These are phyloP conservation scores for Vaccinium macrocarpon DNA, from an alignment of 148 eudicot genomes.

Conservation along the genomic window DNA sequence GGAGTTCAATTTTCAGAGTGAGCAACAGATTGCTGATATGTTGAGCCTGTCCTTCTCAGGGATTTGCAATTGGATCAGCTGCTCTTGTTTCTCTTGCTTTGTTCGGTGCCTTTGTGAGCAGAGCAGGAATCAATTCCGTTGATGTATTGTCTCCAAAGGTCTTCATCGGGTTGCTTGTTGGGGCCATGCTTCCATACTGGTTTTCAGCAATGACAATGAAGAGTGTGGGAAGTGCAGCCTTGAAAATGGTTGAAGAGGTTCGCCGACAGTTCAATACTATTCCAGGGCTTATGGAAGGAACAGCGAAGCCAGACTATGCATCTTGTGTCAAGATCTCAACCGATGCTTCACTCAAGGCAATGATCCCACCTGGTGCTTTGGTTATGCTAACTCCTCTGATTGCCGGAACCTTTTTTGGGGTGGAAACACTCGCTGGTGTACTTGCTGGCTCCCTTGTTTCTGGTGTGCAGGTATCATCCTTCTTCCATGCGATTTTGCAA, in stretches of 20 bases:
- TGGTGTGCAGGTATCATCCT: constrained; percentile 19
- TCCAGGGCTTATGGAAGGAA: constrained; percentile 25
- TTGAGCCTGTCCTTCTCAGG: constrained; percentile 9
- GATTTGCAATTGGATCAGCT: constrained; percentile 24
- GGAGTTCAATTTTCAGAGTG: neutral
- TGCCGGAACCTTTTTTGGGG: constrained; percentile 21
- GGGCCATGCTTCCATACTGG: constrained; percentile 20
- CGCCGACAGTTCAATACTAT: constrained; percentile 17
- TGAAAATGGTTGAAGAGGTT: constrained; percentile 27
- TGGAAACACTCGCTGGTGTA: constrained; percentile 23
- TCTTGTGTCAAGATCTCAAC: constrained; percentile 20
- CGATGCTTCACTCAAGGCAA: constrained; percentile 21
- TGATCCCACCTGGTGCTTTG: constrained; percentile 21
- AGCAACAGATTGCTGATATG: neutral
- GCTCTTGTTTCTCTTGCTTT: constrained; percentile 22
- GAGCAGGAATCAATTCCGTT: constrained; percentile 15
- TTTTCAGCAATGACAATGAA: constrained; percentile 23
- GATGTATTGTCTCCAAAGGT: constrained; percentile 22
- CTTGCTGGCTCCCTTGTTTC: constrained; percentile 23
- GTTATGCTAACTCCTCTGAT: constrained; percentile 20
- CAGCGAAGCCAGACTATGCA: constrained; percentile 17
- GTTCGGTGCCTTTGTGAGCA: constrained; percentile 20
- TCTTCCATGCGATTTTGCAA: neutral
- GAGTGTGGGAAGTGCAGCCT: constrained; percentile 21
- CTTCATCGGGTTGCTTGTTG: constrained; percentile 18